These are phyloP conservation scores for Dryas drummondii DNA, from an alignment of 306 rosid genomes.

Conservation along the genomic window DNA sequence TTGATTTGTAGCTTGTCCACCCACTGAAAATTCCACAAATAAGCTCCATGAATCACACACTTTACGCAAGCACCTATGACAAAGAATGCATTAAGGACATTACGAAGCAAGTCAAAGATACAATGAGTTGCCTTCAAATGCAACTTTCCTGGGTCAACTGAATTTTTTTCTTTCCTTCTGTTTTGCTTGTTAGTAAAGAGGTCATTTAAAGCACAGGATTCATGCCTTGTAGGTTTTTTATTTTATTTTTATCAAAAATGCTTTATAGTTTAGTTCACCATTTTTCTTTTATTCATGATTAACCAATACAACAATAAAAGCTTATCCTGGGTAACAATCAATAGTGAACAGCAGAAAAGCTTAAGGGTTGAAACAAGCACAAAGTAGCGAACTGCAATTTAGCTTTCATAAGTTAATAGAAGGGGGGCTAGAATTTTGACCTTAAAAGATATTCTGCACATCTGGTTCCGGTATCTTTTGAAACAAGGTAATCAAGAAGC, in stretches of 20 bases:
- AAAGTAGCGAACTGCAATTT: background rate
- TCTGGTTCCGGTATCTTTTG: slow-evolving; percentile 78
- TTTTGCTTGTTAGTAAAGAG: background rate
- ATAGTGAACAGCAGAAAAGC: background rate
- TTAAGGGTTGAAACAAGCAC: background rate
- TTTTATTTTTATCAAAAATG: too few species aligned
- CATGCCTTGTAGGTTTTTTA: background rate
- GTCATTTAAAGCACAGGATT: background rate
- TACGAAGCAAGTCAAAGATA: slow-evolving; percentile 17
- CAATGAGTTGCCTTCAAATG: background rate
- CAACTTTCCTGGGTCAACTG: background rate
- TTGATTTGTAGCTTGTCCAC: slow-evolving; percentile 33
- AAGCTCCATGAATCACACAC: slow-evolving; percentile 58
- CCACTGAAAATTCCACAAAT: slow-evolving; percentile 52
- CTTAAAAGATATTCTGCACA: slow-evolving; percentile 86
- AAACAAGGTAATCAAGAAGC: slow-evolving; percentile 90
- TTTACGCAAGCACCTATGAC: slow-evolving; percentile 58
- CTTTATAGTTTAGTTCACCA: background rate
- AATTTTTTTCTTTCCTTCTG: background rate
- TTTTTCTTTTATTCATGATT: background rate
- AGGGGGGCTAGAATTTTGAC: slow-evolving; percentile 28
- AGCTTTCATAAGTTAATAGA: background rate
- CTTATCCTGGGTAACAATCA: too few species aligned
- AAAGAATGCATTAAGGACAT: slow-evolving; percentile 22
- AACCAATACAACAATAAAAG: background rate